Percentiles rank a stretch among this genome's conserved stretches.
Evolutionary conservation across 352 stramenopile genomes (phyloP).

Genomic region (Pythium insidiosum): DNA sequence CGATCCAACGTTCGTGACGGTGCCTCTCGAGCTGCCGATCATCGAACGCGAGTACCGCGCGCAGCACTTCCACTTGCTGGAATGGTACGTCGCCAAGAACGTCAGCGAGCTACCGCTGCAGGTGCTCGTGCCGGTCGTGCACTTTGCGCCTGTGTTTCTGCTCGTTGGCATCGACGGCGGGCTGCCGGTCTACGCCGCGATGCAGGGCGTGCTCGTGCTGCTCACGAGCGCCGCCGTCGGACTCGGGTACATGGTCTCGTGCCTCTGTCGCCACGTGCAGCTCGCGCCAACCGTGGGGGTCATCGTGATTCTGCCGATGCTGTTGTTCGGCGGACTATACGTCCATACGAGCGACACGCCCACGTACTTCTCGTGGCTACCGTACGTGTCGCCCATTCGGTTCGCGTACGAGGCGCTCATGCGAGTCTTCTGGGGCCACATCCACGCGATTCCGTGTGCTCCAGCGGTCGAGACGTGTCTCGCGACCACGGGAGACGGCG

Average conservation of each 20-base stretch:
- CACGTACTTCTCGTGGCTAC: conserved; percentile 43
- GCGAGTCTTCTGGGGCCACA: conserved; percentile 31
- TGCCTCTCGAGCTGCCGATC: conserved; percentile 23
- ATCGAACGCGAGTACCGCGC: conserved; percentile 31
- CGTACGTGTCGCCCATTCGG: conserved; percentile 51
- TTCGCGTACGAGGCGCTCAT: conserved; percentile 36
- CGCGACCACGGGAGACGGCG: conserved; percentile 9
- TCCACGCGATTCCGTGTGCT: conserved; percentile 28
- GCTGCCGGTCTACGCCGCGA: conserved; percentile 19
- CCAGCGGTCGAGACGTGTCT: conserved; percentile 25
- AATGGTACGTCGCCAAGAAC: conserved; percentile 43
- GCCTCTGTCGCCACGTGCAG: conserved; percentile 12
- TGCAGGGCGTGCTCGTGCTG: conserved; percentile 29
- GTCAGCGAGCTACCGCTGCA: conserved; percentile 39
- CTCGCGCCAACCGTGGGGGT: conserved; percentile 31
- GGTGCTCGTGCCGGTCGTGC: conserved; percentile 26
- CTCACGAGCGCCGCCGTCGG: conserved; percentile 19
- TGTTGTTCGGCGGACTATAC: conserved; percentile 41
- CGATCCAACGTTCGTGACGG: conserved; percentile 14
- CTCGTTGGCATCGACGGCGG: conserved; percentile 29
- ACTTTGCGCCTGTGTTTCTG: conserved; percentile 32
- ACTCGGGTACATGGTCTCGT: conserved; percentile 28
- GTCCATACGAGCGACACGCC: conserved; percentile 26
- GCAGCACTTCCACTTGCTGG: conserved; percentile 23
- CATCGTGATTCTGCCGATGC: conserved; percentile 32